phyloP scores from a whole-genome alignment of 2,329 filamentous ascomycete genomes.

The Trichophyton rubrum region DNA sequence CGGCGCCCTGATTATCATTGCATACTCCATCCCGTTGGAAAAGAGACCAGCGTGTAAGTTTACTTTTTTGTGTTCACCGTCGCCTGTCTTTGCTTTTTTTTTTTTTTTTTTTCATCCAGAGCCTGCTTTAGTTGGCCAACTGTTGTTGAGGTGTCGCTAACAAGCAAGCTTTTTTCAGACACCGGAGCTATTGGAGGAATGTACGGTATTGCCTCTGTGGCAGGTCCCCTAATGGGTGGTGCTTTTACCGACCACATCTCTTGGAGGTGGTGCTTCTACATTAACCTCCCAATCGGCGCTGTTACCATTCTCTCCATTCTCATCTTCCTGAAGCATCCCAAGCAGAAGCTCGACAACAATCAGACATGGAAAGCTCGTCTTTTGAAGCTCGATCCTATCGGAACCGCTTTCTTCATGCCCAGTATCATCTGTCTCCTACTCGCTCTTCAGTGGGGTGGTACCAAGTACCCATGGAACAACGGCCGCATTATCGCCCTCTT shows the following conservation, averaged over 20 bases:
- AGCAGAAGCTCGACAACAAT: constrained; percentile 16
- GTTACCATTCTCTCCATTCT: constrained; percentile 19
- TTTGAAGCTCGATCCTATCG: constrained; percentile 29
- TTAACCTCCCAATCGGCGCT: constrained; percentile 26
- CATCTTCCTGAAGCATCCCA: constrained; percentile 21
- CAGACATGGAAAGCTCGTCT: constrained; percentile 17
- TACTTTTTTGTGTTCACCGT: constrained; percentile 10
- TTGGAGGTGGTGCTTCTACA: constrained; percentile 36
- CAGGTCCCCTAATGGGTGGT: constrained; percentile 24
- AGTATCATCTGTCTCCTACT: constrained; percentile 37
- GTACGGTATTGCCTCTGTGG: constrained; percentile 14
- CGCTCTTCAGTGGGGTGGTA: constrained; percentile 38
- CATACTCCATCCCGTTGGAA: constrained; percentile 11
- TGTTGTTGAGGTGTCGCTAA: not conserved
- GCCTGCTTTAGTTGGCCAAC: not conserved
- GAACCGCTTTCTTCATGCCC: constrained; percentile 35
- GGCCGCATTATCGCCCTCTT: constrained; percentile 7
- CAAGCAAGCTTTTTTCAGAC: not conserved
- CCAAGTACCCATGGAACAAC: constrained; percentile 34
- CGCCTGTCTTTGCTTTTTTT: constrained; percentile 14
- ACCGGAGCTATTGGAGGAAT: constrained; percentile 13
- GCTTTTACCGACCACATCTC: constrained; percentile 32
- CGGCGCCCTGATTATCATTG: constrained; percentile 23
- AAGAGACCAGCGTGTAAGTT: constrained; percentile 13
- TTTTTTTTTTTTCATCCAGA: constrained; percentile 25